phyloP scores from a whole-genome alignment of 768 basidiomycete genomes.

The Mycena alexandri region DNA sequence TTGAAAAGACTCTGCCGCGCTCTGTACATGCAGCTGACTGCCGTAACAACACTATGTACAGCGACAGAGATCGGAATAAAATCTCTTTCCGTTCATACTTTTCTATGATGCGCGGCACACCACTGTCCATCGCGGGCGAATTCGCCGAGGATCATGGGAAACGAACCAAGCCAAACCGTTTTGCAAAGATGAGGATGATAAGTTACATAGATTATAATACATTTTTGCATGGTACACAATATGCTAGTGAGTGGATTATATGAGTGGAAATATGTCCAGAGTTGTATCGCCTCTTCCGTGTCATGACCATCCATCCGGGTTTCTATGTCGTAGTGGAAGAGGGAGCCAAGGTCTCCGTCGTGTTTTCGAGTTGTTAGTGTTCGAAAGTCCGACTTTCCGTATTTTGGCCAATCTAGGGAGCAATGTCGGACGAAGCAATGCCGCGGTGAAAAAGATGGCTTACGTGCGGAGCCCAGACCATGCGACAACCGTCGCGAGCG shows the following conservation, averaged over 20 bases:
- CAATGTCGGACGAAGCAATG: slow-evolving; percentile 20
- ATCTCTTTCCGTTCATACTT: too few relatives aligned
- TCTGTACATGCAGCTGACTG: not conserved
- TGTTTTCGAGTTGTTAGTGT: slow-evolving; percentile 36
- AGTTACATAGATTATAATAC: slow-evolving; percentile 20
- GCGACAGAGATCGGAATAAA: slow-evolving; percentile 13
- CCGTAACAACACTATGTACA: slow-evolving; percentile 14
- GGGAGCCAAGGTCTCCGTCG: slow-evolving; percentile 50
- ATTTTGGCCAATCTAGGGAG: slow-evolving; percentile 53
- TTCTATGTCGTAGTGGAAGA: slow-evolving; percentile 54
- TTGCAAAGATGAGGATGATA: slow-evolving; percentile 13
- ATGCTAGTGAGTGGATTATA: slow-evolving; percentile 3
- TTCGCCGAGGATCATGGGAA: not conserved
- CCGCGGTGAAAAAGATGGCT: slow-evolving; percentile 32
- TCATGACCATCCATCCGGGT: slow-evolving; percentile 56
- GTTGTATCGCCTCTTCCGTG: not conserved
- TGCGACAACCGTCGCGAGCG: slow-evolving; percentile 72
- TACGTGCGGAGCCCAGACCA: slow-evolving; percentile 76
- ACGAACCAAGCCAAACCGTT: slow-evolving; percentile 25
- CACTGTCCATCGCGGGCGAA: not conserved
- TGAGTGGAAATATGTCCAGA: slow-evolving; percentile 8
- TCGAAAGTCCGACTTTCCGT: slow-evolving; percentile 59
- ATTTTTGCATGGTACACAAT: slow-evolving; percentile 9
- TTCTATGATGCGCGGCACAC: not conserved
- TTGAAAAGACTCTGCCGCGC: slow-evolving; percentile 4